These are phyloP conservation scores for Carex sylvatica DNA, from an alignment of 202 grass and related monocot species.

Conservation along the genomic window DNA sequence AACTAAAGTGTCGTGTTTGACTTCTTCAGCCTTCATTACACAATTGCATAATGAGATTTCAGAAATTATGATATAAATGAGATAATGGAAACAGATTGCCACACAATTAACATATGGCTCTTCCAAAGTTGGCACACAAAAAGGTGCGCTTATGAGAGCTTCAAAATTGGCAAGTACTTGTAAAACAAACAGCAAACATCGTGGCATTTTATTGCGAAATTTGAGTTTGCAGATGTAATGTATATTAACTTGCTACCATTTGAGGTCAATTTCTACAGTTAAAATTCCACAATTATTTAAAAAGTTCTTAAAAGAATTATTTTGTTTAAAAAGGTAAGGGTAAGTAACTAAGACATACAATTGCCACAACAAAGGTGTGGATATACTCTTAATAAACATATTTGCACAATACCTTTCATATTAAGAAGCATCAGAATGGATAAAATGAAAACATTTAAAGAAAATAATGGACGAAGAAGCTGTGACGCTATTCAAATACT, in stretches of 20 bases:
- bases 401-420: background rate
- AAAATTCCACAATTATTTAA: background rate
- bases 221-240: background rate
- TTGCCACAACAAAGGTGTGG: background rate
- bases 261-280: background rate
- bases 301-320: background rate
- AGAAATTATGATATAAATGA: background rate
- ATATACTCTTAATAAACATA: background rate
- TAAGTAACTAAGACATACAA: background rate
- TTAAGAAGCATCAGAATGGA: background rate
- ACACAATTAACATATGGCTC: background rate
- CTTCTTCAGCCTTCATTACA: background rate
- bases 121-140: background rate
- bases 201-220: background rate
- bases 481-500: background rate
- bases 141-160: background rate
- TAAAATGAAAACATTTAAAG: background rate
- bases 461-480: background rate
- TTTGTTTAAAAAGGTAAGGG: background rate
- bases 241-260: background rate
- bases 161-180: background rate
- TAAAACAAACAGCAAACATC: background rate
- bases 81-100: background rate
- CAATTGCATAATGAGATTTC: background rate
- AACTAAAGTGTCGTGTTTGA: background rate